Percentiles rank a stretch among this genome's conserved stretches.
phyloP scores from a whole-genome alignment of 2,329 filamentous ascomycete species.

The Fusarium sp. region DNA sequence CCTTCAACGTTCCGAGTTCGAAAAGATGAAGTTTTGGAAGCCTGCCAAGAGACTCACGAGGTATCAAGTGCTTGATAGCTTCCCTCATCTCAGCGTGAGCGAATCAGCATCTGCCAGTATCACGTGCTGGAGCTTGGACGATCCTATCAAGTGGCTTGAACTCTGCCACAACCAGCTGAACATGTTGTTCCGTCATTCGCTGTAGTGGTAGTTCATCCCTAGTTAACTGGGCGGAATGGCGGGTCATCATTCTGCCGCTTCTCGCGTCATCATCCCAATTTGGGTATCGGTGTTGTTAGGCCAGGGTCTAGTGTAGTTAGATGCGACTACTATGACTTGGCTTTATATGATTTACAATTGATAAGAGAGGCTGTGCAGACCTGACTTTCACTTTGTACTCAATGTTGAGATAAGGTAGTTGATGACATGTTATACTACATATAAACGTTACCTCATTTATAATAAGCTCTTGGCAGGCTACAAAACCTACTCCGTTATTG shows the following conservation, averaged over 20 bases:
- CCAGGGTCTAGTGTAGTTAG: background rate
- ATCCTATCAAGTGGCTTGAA: slow-evolving; percentile 23
- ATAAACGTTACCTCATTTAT: background rate
- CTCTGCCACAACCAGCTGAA: slow-evolving; percentile 19
- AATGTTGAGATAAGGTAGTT: too few relatives aligned
- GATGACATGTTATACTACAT: background rate
- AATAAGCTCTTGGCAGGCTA: background rate
- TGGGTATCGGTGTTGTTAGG: background rate
- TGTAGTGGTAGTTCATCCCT: slow-evolving; percentile 32
- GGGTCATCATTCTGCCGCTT: slow-evolving; percentile 48
- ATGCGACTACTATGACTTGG: background rate
- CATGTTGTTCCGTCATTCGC: slow-evolving; percentile 22
- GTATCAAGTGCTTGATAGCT: slow-evolving; percentile 6
- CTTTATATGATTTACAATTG: background rate
- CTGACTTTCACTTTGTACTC: too few relatives aligned
- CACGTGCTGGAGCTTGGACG: slow-evolving; percentile 37
- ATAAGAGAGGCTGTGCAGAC: background rate
- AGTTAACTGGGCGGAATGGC: slow-evolving; percentile 21
- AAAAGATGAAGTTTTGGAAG: background rate
- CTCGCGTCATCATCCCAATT: slow-evolving; percentile 39
- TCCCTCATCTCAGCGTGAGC: slow-evolving; percentile 7
- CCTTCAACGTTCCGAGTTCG: background rate
- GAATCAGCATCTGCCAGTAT: slow-evolving; percentile 35
- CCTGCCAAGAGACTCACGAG: background rate
- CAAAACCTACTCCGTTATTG: background rate